phyloP scores from a whole-genome alignment of 1,139 yeast species.

The Pichia sp. region DNA sequence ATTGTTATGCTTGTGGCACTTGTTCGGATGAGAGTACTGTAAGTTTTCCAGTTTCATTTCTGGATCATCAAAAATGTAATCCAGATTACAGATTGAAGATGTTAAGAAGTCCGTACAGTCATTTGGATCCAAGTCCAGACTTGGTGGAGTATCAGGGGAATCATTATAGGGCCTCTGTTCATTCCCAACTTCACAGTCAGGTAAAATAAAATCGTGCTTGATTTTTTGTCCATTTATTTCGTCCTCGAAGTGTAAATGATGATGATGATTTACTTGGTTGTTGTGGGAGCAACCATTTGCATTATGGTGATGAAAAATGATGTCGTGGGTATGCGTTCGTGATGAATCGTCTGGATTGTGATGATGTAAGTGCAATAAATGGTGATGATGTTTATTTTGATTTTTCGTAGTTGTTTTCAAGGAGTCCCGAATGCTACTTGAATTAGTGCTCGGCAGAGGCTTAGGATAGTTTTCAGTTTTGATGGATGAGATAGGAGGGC shows the following conservation, averaged over 20 bases:
- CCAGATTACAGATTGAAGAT: conserved; percentile 14
- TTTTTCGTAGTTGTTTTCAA: background rate
- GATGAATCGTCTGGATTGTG: conserved; percentile 11
- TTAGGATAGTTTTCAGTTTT: background rate
- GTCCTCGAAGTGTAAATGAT: conserved; percentile 29
- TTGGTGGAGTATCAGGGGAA: background rate
- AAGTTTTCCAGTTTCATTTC: background rate
- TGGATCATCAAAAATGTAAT: background rate
- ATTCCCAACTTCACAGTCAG: conserved; percentile 14
- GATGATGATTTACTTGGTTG: conserved; percentile 23
- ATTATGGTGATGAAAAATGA: conserved; percentile 21
- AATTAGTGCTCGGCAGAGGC: background rate
- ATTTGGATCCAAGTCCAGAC: background rate
- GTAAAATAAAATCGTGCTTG: conserved; percentile 28
- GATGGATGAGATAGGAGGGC: conserved; percentile 5
- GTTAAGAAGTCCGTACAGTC: conserved; percentile 15
- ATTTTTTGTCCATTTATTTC: conserved; percentile 24
- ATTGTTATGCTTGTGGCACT: background rate
- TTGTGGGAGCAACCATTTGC: conserved; percentile 9
- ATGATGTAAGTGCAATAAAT: conserved; percentile 20
- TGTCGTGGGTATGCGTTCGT: conserved; percentile 18
- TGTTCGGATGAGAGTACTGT: background rate
- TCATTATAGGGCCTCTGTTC: background rate
- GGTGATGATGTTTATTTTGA: conserved; percentile 19
- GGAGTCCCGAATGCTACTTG: conserved; percentile 13